Evolutionary conservation across 1,139 yeast species (phyloP), one percentile per base, ranked within the genome.

Genomic region (Magnusiomyces paraingens): DNA sequence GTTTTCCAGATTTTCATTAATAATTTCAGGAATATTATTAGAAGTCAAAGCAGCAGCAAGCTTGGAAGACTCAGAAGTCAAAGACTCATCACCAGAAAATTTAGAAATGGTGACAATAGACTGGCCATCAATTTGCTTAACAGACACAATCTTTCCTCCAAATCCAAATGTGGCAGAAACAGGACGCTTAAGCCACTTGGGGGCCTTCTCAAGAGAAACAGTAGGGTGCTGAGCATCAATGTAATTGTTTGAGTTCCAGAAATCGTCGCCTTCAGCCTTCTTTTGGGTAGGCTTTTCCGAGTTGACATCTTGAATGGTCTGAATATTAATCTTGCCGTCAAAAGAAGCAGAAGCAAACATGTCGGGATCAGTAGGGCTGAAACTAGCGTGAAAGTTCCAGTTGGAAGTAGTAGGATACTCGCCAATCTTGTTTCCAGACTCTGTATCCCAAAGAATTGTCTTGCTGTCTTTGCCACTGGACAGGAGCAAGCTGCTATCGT

Each of bases 401-500:
- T 89, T 91, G 44, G 95, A 87, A 45, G 95, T 81, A 26, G 94
- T 82, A 52, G 98, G 97, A 67, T 88, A 93, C 66, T 88, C 88
- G 5, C 94, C 96, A 59, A 93, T 73, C 64, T 81, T 80, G 55
- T 75, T 74, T 43, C 87, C 91, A 36, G 73, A 71, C 55, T 78
- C 74, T 26, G 98, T 97, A 68, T 93, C 90, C 99, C 99, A 94
- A 63, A 93, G 74, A 59, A 84, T 72, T 1, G 95, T 88, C 43
- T 90, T 74, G 68, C 90, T 90, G 70, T 94, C 99, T 66, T 90
- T 87, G 55, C 98, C 97, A 66, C 95, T 82, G 17, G 97, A 87
- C 52, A 94, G 73, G 63, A 94, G 74, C 62, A 93, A 76, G 53
- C 78, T 77, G 50, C 88, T 82, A 68, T 94, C 99, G 60, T 84